A percentile compares a stretch with the other conserved stretches of the same genome.
phyloP scores from a whole-genome alignment of 805 yeast species.

The Sugiyamaella smithiae region DNA sequence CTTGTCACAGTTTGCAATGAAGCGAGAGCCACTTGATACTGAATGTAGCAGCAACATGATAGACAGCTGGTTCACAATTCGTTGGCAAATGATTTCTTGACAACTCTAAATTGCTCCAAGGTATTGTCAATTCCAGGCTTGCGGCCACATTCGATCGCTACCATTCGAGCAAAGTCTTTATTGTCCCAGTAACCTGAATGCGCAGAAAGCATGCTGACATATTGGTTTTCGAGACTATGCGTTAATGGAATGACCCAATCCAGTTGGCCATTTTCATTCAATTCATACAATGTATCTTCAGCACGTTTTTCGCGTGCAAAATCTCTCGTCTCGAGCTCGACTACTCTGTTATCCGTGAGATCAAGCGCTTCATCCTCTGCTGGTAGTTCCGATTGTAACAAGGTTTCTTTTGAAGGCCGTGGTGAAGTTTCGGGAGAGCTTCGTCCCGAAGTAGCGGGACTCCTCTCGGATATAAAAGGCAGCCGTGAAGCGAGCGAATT shows the following conservation, averaged over 20 bases:
- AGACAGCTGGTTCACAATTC: slow-evolving; percentile 10
- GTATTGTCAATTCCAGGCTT: slow-evolving; percentile 29
- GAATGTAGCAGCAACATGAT: too few species aligned
- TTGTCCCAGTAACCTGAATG: slow-evolving; percentile 91
- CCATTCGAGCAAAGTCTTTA: slow-evolving; percentile 68
- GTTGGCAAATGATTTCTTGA: slow-evolving; percentile 12
- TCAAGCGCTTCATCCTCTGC: slow-evolving; percentile 5
- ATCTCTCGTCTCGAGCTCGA: slow-evolving; percentile 28
- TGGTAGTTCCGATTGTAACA: not conserved
- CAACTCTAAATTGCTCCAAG: slow-evolving; percentile 25
- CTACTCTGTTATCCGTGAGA: slow-evolving; percentile 11
- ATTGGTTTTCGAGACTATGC: slow-evolving; percentile 73
- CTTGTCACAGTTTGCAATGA: too few species aligned
- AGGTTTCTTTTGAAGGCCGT: not conserved
- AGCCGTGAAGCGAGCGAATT: slow-evolving; percentile 10
- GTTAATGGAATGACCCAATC: slow-evolving; percentile 62
- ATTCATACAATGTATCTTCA: slow-evolving; percentile 41
- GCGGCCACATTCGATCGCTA: slow-evolving; percentile 38
- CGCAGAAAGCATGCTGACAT: slow-evolving; percentile 79
- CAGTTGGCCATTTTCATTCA: slow-evolving; percentile 78
- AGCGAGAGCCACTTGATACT: too few species aligned
- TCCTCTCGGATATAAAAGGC: slow-evolving; percentile 2
- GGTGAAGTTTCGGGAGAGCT: not conserved
- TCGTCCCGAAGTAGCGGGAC: not conserved
- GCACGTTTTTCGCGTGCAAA: slow-evolving; percentile 28